Evolutionary conservation across 306 rosid genomes (phyloP).

Genomic region (Begonia masoniana): DNA sequence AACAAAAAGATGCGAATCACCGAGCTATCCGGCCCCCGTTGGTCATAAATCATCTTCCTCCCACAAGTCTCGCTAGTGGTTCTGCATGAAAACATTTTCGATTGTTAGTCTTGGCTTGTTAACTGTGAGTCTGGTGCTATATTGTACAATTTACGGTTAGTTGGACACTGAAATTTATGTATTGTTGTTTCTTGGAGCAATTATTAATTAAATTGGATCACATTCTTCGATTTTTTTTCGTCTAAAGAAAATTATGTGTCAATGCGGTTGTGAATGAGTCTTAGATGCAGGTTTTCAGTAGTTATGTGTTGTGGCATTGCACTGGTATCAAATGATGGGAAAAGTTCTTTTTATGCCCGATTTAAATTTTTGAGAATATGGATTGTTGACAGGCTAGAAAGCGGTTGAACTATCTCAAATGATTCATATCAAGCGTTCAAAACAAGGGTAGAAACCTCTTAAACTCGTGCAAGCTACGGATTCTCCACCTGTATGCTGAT

Average conservation of each 20-base stretch:
- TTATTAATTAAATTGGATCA: too few relatives aligned
- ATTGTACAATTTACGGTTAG: constrained; percentile 8
- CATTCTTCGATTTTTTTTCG: too few relatives aligned
- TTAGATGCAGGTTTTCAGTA: too few relatives aligned
- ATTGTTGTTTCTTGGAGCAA: constrained; percentile 5
- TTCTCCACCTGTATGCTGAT: constrained; percentile 26
- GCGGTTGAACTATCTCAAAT: neutral
- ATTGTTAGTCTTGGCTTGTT: constrained; percentile 15
- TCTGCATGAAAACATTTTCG: constrained; percentile 21
- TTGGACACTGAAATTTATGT: constrained; percentile 3
- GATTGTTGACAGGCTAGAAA: neutral
- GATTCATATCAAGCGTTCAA: neutral
- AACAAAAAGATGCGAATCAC: constrained; percentile 52
- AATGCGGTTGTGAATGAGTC: too few relatives aligned
- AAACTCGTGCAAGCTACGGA: constrained; percentile 18
- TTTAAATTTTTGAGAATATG: neutral
- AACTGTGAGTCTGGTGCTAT: constrained; percentile 10
- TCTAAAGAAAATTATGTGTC: too few relatives aligned
- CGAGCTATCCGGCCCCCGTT: constrained; percentile 49
- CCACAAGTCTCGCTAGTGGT: constrained; percentile 25
- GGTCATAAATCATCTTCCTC: constrained; percentile 51
- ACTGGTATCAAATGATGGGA: too few relatives aligned
- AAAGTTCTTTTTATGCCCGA: too few relatives aligned
- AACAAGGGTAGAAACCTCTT: neutral
- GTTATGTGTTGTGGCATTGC: too few relatives aligned